Percentiles rank a stretch among this genome's conserved stretches.
Conservation (phyloP, 257 asterid species). For the Plectranthus barbatus region DNA sequence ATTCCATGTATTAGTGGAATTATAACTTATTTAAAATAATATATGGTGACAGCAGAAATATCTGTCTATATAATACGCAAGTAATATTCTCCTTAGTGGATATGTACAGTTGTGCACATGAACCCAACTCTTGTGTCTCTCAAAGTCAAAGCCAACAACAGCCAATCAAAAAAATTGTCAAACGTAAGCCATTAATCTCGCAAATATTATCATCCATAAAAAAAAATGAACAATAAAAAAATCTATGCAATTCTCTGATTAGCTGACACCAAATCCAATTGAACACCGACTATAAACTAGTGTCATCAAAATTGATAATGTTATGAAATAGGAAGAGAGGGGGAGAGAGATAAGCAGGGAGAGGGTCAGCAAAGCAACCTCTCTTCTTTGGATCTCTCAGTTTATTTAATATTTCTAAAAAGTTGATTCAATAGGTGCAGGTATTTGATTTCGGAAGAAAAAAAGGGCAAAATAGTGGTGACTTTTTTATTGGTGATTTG, state of each 20-base stretch:
- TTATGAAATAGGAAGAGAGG: slow-evolving; percentile 11
- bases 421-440: not conserved
- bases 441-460: slow-evolving; percentile 7
- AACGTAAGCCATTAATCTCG: slow-evolving; percentile 13
- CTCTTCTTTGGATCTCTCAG: slow-evolving; percentile 48
- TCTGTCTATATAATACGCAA: not conserved
- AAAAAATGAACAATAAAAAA: not conserved
- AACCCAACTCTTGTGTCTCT: slow-evolving; percentile 10
- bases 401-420: not conserved
- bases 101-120: slow-evolving; percentile 14
- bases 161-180: slow-evolving; percentile 8
- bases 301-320: slow-evolving; percentile 18
- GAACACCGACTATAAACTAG: slow-evolving; percentile 12
- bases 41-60: not conserved
- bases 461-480: slow-evolving; percentile 1
- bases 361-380: slow-evolving; percentile 33
- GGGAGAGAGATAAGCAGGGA: not conserved
- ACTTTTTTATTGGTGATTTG: slow-evolving; percentile 12
- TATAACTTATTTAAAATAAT: not conserved
- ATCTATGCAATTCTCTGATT: not conserved
- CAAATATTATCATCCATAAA: slow-evolving; percentile 11
- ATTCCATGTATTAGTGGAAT: too few relatives aligned
- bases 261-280: slow-evolving; percentile 6
- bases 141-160: slow-evolving; percentile 22
- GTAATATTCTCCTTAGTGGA: slow-evolving; percentile 12